These are phyloP conservation scores for Panaeolus papilionaceus DNA, from an alignment of 768 basidiomycete species.

Conservation along the genomic window DNA sequence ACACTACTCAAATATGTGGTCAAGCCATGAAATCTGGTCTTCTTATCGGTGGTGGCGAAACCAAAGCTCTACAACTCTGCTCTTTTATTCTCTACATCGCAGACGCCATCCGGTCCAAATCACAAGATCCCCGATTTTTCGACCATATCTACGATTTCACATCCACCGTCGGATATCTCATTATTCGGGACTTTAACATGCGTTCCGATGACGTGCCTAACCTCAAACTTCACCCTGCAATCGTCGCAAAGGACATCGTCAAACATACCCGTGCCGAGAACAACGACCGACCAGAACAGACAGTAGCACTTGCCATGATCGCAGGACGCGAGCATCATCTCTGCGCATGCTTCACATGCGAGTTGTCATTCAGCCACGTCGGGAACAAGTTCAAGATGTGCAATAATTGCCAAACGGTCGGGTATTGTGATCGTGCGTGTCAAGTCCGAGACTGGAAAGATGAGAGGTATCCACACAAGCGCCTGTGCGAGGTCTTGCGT, in stretches of 20 bases:
- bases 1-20: conserved; percentile 2
- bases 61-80: background rate
- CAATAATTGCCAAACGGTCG: conserved; percentile 8
- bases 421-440: conserved; percentile 13
- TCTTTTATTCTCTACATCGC: background rate
- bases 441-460: conserved; percentile 12
- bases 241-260: background rate
- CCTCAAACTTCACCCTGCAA: background rate
- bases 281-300: background rate
- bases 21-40: conserved; percentile 1
- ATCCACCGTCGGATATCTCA: background rate
- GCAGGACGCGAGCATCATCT: background rate
- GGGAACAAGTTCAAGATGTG: conserved; percentile 8
- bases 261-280: background rate
- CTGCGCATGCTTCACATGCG: background rate
- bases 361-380: background rate
- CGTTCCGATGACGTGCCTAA: background rate
- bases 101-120: background rate
- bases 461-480: conserved; percentile 9
- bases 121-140: background rate
- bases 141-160: background rate
- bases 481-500: background rate
- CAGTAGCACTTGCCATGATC: background rate
- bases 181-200: background rate
- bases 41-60: background rate